A percentile compares a stretch with the other conserved stretches of the same genome.
These are phyloP conservation scores for Tricholoma sp. DNA, from an alignment of 768 basidiomycete genomes.

Conservation along the genomic window DNA sequence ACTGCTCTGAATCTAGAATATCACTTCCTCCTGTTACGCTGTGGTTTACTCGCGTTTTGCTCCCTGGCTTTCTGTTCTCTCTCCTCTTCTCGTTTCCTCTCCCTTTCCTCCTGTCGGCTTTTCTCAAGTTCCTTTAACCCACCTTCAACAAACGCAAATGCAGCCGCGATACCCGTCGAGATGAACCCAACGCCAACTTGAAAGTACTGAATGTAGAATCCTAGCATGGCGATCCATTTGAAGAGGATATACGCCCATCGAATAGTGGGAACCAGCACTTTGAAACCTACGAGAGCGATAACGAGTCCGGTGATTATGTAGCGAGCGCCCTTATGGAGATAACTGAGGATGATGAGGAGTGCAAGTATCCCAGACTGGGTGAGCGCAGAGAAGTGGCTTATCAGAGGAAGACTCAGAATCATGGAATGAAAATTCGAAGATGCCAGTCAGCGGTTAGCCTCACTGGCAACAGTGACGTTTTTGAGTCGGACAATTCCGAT, in stretches of 20 bases:
- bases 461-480: too few species aligned
- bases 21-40: not conserved
- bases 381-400: conserved; percentile 24
- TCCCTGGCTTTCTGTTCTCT: not conserved
- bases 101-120: not conserved
- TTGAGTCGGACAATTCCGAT: too few species aligned
- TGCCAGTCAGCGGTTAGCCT: not conserved
- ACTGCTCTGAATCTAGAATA: not conserved
- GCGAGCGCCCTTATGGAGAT: conserved; percentile 21
- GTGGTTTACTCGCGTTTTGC: not conserved
- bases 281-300: conserved; percentile 22
- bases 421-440: conserved; percentile 6
- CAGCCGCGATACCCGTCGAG: conserved; percentile 9
- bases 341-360: conserved; percentile 22
- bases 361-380: conserved; percentile 24
- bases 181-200: conserved; percentile 15
- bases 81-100: not conserved
- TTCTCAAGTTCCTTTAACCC: conserved; percentile 13
- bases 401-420: conserved; percentile 16
- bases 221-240: conserved; percentile 12
- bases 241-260: conserved; percentile 2
- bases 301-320: conserved; percentile 16
- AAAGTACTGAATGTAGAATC: conserved; percentile 11
- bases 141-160: conserved; percentile 7
- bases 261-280: conserved; percentile 10